These are phyloP conservation scores for Chlorella sp. DNA, from an alignment of 139 green algal species.

Conservation along the genomic window DNA sequence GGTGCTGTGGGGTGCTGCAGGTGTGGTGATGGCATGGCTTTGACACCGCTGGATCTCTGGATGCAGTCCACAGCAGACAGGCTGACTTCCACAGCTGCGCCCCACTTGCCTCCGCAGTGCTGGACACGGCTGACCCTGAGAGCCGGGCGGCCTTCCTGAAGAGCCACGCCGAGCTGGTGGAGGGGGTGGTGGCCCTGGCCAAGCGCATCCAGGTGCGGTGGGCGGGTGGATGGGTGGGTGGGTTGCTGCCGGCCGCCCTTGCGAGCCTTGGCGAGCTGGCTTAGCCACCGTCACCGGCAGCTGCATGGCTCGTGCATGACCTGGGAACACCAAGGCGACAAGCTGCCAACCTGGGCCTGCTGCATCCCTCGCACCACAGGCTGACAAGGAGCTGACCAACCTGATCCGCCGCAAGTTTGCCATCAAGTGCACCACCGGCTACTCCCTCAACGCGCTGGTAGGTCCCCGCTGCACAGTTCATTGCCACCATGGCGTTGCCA, in stretches of 20 bases:
- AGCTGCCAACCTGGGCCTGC: no score
- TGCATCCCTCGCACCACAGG: no score
- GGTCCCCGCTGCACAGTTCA: not conserved
- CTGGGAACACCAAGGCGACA: no score
- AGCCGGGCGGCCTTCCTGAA: constrained; percentile 80
- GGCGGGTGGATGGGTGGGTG: no score
- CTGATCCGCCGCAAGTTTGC: constrained; percentile 97
- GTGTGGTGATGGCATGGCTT: not conserved
- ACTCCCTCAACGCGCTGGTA: constrained; percentile 89
- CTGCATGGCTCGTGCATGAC: no score
- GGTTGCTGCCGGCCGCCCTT: no score
- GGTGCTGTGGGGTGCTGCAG: not conserved
- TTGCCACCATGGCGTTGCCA: not conserved
- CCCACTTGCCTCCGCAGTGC: constrained; percentile 48
- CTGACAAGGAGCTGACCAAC: constrained; percentile 83
- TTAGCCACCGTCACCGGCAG: no score
- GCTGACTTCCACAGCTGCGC: no score
- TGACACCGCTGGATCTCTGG: not conserved
- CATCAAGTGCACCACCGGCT: constrained; percentile 99
- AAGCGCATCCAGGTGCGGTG: constrained; percentile 50
- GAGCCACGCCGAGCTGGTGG: constrained; percentile 77
- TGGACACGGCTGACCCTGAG: constrained; percentile 89
- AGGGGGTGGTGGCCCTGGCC: constrained; percentile 79
- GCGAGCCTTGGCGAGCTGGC: no score
- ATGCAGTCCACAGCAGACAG: no score